These are phyloP conservation scores for Hydrangea macrophylla DNA, from an alignment of 148 eudicot genomes.

Conservation along the genomic window DNA sequence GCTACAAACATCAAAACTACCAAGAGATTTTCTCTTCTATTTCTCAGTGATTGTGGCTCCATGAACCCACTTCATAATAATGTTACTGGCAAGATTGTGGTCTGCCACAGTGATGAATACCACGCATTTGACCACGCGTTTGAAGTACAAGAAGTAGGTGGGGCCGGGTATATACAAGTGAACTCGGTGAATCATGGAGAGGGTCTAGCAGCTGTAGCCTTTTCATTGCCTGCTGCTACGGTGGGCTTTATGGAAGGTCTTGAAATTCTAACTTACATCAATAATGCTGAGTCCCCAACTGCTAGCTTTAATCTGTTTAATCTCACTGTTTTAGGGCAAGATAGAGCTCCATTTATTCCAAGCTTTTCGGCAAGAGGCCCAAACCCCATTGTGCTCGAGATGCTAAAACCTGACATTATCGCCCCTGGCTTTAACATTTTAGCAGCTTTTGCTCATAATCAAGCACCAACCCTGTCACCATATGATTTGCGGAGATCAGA, in stretches of 20 bases:
- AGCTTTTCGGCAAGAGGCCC: conserved; percentile 16
- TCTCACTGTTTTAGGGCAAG: conserved; percentile 2
- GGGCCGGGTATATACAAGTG: background rate
- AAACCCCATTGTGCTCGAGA: conserved; percentile 2
- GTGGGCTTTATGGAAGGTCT: conserved; percentile 7
- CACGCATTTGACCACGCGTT: background rate
- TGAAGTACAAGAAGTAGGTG: background rate
- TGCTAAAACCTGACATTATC: conserved; percentile 10
- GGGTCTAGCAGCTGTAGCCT: background rate
- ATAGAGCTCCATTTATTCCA: conserved; percentile 1
- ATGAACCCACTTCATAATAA: background rate
- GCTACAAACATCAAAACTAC: background rate
- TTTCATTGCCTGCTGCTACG: conserved; percentile 6
- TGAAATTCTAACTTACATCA: conserved; percentile 11
- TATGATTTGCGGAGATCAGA: conserved; percentile 2
- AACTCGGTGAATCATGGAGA: background rate
- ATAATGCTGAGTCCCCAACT: background rate
- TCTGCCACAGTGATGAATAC: background rate
- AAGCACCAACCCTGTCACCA: background rate
- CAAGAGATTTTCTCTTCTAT: background rate
- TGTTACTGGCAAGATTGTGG: conserved; percentile 5
- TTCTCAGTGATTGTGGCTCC: conserved; percentile 1
- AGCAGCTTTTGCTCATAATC: conserved; percentile 7
- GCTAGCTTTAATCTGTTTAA: conserved; percentile 1
- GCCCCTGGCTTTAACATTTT: conserved; percentile 12